phyloP scores from a whole-genome alignment of 2,329 filamentous ascomycete genomes.

The Lachnellula cervina region DNA sequence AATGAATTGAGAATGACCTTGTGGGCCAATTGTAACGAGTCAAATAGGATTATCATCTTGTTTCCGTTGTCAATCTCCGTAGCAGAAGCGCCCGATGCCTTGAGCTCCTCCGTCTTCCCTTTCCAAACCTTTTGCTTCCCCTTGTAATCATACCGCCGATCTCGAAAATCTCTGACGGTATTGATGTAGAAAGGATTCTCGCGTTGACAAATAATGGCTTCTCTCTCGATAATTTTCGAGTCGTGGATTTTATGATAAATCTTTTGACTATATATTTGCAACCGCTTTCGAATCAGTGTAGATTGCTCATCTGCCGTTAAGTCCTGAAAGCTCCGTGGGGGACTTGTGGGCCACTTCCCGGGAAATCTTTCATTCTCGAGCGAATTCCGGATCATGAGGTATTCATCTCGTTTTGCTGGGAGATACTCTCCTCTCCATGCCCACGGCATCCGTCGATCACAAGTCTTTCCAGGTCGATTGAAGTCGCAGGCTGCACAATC shows the following conservation, averaged over 20 bases:
- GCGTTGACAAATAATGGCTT: conserved; percentile 96
- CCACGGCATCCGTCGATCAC: conserved; percentile 91
- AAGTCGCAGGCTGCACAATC: conserved; percentile 98
- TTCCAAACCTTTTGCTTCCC: conserved; percentile 99
- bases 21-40: conserved; percentile 93
- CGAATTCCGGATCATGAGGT: conserved; percentile 96
- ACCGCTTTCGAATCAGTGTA: conserved; percentile 71
- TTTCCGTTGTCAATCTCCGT: conserved; percentile 87
- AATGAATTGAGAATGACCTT: conserved; percentile 99
- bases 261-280: conserved; percentile 94
- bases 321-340: conserved; percentile 72
- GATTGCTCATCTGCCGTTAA: conserved; percentile 79
- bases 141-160: conserved; percentile 97
- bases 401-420: conserved; percentile 93
- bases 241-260: conserved; percentile 99
- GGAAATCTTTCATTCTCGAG: conserved; percentile 92
- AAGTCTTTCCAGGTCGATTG: conserved; percentile 94
- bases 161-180: conserved; percentile 92
- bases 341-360: conserved; percentile 65
- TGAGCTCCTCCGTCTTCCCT: conserved; percentile 84
- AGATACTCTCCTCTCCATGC: conserved; percentile 97
- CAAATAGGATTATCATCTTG: conserved; percentile 97
- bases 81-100: conserved; percentile 70
- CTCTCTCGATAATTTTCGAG: conserved; percentile 82
- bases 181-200: conserved; percentile 99